A percentile compares a stretch with the other conserved stretches of the same genome.
phyloP scores from a whole-genome alignment of 345 rosid species.

The Melastoma malabathricum region DNA sequence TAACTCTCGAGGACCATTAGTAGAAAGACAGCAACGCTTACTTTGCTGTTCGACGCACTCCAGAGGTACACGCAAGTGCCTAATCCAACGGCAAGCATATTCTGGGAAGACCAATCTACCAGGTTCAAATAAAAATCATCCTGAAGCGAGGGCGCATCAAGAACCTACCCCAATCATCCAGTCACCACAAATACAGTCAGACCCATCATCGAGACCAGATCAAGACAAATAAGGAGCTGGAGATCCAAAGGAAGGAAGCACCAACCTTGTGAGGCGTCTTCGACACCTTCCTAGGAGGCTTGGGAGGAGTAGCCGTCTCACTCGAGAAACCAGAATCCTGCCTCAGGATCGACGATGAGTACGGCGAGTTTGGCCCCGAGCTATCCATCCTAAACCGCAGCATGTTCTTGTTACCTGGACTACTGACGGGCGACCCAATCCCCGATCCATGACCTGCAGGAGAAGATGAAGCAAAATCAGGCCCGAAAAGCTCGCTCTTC shows the following conservation, averaged over 20 bases:
- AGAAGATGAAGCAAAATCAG: slow-evolving; percentile 77
- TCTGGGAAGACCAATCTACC: slow-evolving; percentile 98
- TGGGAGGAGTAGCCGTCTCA: slow-evolving; percentile 73
- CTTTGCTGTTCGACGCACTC: slow-evolving; percentile 96
- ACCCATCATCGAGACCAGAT: too few species aligned
- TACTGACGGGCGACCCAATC: slow-evolving; percentile 61
- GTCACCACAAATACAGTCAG: background rate
- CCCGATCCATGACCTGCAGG: slow-evolving; percentile 92
- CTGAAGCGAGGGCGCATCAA: slow-evolving; percentile 96
- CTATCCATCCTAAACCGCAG: slow-evolving; percentile 74
- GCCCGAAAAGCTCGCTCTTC: slow-evolving; percentile 79
- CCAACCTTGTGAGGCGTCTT: slow-evolving; percentile 91
- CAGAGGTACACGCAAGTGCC: slow-evolving; percentile 95
- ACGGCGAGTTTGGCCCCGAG: slow-evolving; percentile 69
- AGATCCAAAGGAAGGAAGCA: background rate
- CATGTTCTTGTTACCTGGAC: slow-evolving; percentile 48
- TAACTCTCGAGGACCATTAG: background rate
- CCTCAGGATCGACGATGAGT: slow-evolving; percentile 67
- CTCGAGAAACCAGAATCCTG: slow-evolving; percentile 45
- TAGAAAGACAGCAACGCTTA: slow-evolving; percentile 16
- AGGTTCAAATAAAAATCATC: slow-evolving; percentile 95
- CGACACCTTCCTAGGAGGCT: slow-evolving; percentile 81
- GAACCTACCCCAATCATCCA: slow-evolving; percentile 39
- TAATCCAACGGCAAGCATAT: slow-evolving; percentile 88
- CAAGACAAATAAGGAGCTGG: background rate